Evolutionary conservation across 2,329 filamentous ascomycete genomes (phyloP), one percentile per base, ranked within the genome.

Genomic region (Gremmenia infestans): DNA sequence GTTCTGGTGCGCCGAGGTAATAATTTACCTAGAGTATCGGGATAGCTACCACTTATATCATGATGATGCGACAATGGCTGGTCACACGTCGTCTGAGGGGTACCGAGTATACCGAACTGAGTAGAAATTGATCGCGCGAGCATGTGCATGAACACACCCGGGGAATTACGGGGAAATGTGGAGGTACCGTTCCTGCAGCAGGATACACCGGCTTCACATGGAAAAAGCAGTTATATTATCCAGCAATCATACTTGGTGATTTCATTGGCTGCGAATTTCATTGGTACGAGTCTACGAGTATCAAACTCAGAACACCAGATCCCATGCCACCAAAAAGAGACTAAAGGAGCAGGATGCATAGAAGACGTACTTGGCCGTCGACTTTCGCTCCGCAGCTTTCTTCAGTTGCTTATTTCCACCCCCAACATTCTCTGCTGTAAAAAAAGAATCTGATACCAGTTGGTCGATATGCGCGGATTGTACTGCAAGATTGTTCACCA

Each of bases 401-500:
- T 94, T 94, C 52, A 99, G 78, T 76, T 97, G 87, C 73, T 88
- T 89, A 75, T 99, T 99, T 17, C 93, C 94, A 56, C 85, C 85
- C 14, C 88, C 88, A 50, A 99, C 83, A 68, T 97, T 97, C 69
- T 93, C 88, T 25, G 86, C 83, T 9, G 92, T 97, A 35, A 83
- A 80, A 58, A 86, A 81, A 1, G 91, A 91, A 71, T 99, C 93
- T 45, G 86, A 79, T 35, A 96, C 90, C 19, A 99, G 79, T 70
- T 94, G 89, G 58, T 91, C 88, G 60, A 99, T 96, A 65, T 94
- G 87, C 55, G 90, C 91, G 53, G 89, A 88, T 69, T 99, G 94
- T 14, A 87, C 86, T 40, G 86, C 82, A 22, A 99, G 81, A 68
- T 97, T 96, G 65, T 83, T 84, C 42, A 94, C 90, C 12, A 99